Percentiles rank a stretch among this genome's conserved stretches.
These are phyloP conservation scores for Candida silvatica DNA, from an alignment of 805 yeast genomes.

Conservation along the genomic window DNA sequence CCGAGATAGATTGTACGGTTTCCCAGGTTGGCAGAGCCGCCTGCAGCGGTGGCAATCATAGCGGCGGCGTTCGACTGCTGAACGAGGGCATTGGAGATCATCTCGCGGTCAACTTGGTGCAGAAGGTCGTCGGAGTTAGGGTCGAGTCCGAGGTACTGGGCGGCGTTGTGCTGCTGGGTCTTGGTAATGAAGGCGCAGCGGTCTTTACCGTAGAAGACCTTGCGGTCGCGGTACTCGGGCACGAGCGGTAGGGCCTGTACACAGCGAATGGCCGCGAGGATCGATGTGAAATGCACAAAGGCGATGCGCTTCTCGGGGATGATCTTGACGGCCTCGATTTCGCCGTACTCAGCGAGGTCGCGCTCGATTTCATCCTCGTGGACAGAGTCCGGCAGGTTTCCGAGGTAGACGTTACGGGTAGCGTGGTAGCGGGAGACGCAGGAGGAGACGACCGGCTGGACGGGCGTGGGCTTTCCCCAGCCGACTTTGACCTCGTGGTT, in stretches of 20 bases:
- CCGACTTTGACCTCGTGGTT: constrained; percentile 82
- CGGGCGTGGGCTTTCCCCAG: constrained; percentile 81
- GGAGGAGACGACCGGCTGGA: constrained; percentile 64
- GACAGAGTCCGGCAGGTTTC: constrained; percentile 53
- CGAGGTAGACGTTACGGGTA: constrained; percentile 87
- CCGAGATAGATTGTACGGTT: constrained; percentile 72
- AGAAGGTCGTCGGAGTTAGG: constrained; percentile 81
- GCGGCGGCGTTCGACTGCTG: constrained; percentile 97
- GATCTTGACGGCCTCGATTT: constrained; percentile 77
- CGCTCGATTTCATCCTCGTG: constrained; percentile 58
- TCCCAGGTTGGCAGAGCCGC: constrained; percentile 87
- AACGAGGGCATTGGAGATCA: constrained; percentile 65
- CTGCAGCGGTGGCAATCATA: constrained; percentile 92
- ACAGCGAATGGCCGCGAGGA: constrained; percentile 77
- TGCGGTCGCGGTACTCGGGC: constrained; percentile 64
- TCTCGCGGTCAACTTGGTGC: constrained; percentile 46
- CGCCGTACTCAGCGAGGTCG: constrained; percentile 69
- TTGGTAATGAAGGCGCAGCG: constrained; percentile 91
- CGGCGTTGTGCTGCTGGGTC: constrained; percentile 95
- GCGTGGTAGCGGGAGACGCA: constrained; percentile 83
- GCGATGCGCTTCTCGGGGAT: constrained; percentile 78
- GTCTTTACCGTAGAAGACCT: constrained; percentile 88
- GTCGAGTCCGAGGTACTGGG: constrained; percentile 84
- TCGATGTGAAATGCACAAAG: constrained; percentile 83
- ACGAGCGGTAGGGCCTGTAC: constrained; percentile 66